phyloP scores from a whole-genome alignment of 108 stramenopile genomes.

The Pseudonitzschia multistriata region DNA sequence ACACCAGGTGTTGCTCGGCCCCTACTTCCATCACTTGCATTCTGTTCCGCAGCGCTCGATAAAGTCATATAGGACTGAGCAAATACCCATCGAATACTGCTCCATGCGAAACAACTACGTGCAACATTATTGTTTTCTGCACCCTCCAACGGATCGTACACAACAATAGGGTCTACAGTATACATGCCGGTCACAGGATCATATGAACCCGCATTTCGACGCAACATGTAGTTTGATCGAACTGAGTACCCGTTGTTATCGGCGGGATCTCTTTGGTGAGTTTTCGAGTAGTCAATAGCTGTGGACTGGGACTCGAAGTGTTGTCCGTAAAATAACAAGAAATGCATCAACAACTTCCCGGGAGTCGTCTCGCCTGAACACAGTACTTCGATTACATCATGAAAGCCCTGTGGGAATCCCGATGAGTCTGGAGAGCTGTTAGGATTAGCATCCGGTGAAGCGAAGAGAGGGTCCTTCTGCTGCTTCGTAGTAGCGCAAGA shows the following conservation, averaged over 20 bases:
- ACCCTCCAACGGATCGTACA: slow-evolving; percentile 85
- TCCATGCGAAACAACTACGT: slow-evolving; percentile 82
- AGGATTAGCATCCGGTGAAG: background rate
- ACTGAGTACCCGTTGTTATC: slow-evolving; percentile 36
- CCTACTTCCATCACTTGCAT: slow-evolving; percentile 23
- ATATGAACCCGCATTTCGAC: slow-evolving; percentile 61
- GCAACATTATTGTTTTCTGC: slow-evolving; percentile 77
- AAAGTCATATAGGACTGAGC: slow-evolving; percentile 83
- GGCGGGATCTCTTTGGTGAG: slow-evolving; percentile 37
- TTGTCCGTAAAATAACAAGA: slow-evolving; percentile 81
- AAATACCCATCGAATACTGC: slow-evolving; percentile 79
- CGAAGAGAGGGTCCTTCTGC: background rate
- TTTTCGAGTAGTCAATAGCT: slow-evolving; percentile 75
- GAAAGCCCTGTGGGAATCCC: slow-evolving; percentile 72
- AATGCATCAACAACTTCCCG: slow-evolving; percentile 86
- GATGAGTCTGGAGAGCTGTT: slow-evolving; percentile 15
- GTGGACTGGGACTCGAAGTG: slow-evolving; percentile 80
- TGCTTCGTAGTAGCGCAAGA: background rate
- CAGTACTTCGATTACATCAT: slow-evolving; percentile 83
- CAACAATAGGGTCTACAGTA: slow-evolving; percentile 83
- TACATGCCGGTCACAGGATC: slow-evolving; percentile 83
- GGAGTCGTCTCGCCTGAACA: slow-evolving; percentile 81
- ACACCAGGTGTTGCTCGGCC: background rate
- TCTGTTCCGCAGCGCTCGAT: slow-evolving; percentile 69
- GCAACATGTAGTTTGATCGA: slow-evolving; percentile 57